These are phyloP conservation scores for Nothophaeocryptopus gaeumannii DNA, from an alignment of 2,329 filamentous ascomycete genomes.

Conservation along the genomic window DNA sequence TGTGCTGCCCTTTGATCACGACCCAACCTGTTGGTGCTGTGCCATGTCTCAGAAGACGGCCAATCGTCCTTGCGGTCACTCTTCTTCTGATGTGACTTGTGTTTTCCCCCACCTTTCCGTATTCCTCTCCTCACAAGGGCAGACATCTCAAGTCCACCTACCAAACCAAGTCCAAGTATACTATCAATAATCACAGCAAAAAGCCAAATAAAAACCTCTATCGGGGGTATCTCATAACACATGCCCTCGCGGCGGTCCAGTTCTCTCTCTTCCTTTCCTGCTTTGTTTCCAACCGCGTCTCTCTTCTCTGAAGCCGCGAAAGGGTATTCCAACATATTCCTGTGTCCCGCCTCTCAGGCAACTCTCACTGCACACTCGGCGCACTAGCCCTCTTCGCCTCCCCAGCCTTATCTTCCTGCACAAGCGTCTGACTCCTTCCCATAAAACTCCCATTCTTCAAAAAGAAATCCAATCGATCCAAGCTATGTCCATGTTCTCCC, in stretches of 20 bases:
- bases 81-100: too few relatives aligned
- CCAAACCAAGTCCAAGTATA: too few relatives aligned
- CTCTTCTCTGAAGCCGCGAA: background rate
- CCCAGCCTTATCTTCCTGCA: background rate
- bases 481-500: background rate
- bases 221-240: conserved; percentile 24
- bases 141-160: too few relatives aligned
- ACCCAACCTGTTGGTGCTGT: too few relatives aligned
- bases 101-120: too few relatives aligned
- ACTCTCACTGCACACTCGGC: background rate
- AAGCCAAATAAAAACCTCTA: background rate
- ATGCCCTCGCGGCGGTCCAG: conserved; percentile 1
- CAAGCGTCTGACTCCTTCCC: background rate
- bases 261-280: background rate
- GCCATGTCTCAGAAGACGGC: too few relatives aligned
- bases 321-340: background rate
- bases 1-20: too few relatives aligned
- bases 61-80: too few relatives aligned
- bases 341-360: too few relatives aligned
- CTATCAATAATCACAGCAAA: background rate
- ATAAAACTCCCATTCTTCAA: background rate
- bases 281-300: background rate
- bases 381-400: background rate
- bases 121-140: too few relatives aligned
- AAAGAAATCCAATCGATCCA: conserved; percentile 4